Evolutionary conservation across 306 rosid species (phyloP).

Genomic region (Casuarina cunninghamiana): DNA sequence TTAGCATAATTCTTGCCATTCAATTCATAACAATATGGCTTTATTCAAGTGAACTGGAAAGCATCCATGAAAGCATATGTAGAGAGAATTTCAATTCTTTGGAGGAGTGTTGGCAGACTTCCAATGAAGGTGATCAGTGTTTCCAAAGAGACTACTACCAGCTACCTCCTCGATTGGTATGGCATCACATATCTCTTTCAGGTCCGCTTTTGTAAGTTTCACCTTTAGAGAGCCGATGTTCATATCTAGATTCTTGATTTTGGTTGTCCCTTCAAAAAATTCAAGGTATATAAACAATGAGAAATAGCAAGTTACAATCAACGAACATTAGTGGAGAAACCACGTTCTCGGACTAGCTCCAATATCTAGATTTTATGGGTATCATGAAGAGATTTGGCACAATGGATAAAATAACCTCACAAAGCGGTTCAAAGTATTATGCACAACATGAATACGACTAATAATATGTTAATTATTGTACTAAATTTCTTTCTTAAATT

Average conservation of each 20-base stretch:
- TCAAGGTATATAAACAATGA: neutral
- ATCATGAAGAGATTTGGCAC: neutral
- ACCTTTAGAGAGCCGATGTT: constrained; percentile 56
- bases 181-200: constrained; percentile 49
- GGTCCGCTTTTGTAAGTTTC: constrained; percentile 43
- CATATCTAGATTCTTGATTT: constrained; percentile 55
- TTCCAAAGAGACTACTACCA: constrained; percentile 35
- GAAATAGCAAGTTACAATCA: neutral
- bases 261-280: constrained; percentile 53
- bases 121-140: constrained; percentile 24
- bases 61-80: neutral
- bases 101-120: constrained; percentile 57
- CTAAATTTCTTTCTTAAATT: too few species aligned
- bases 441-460: too few species aligned
- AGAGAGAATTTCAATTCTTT: constrained; percentile 14
- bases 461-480: too few species aligned
- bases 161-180: constrained; percentile 51
- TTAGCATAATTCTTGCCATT: neutral
- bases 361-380: neutral
- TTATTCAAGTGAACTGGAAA: neutral
- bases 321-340: neutral
- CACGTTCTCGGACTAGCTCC: neutral
- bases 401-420: neutral
- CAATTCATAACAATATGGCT: neutral
- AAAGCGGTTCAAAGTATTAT: neutral